Evolutionary conservation across 1,284 basidiomycete genomes (phyloP), one percentile per base, ranked within the genome.

Genomic region (Mycena sp.): DNA sequence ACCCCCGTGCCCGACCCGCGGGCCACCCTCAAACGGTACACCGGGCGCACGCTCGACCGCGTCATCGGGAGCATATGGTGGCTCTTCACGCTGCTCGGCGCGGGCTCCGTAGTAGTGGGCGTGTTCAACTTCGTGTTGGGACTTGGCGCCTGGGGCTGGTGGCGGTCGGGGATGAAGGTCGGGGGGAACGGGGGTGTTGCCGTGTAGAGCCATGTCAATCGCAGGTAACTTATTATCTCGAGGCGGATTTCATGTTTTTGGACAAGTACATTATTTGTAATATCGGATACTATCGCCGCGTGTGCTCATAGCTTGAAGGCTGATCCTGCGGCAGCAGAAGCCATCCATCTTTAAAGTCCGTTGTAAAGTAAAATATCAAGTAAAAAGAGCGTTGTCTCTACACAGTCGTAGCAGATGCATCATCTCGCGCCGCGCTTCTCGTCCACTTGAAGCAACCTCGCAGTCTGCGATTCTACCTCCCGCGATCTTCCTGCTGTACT

Each of bases 21-120:
- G 35, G 85, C 87, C 32, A 76, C 69, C 10, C 49, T 85, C 52
- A 93, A 93, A 77, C 84, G 83, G 49, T 85, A 84, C 70, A 75
- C 77, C 0, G 94, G 94, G 6, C 83, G 86, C 35, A 69, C 76
- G 1, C 77, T 94, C 54, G 95, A 94, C 72, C 85, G 92, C 46
- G 64, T 89, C 44, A 75, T 96, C 56, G 94, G 94, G 4, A 82
- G 87, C 63, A 72, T 83, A 23, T 95, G 94, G 94, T 91, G 86
- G 81, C 50, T 89, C 14, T 76, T 95, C 59, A 83, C 88, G 46
- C 65, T 92, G 30, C 74, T 93, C 17, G 94, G 95, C n/a, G 87
- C 90, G 12, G 93, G 93, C 48, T 90, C 88, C 29, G 80, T 83
- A 2, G 73, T 80, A 17, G 72, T 92, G 56, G 92, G 92, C 0